phyloP scores from a whole-genome alignment of 805 yeast genomes.

The Peterozyma toletana region DNA sequence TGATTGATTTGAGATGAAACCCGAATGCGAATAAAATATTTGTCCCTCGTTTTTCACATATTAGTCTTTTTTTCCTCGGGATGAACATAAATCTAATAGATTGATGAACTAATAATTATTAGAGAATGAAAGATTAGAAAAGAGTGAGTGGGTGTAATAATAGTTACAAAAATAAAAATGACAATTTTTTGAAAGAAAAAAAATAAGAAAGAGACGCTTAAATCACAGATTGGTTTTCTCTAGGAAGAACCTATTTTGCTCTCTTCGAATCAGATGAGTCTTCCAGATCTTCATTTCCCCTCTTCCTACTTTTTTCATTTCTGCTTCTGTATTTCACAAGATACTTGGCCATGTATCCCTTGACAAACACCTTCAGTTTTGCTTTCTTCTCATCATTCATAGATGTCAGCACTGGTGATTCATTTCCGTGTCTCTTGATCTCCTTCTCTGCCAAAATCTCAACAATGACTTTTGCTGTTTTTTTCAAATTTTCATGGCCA shows the following conservation, averaged over 20 bases:
- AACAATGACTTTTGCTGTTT: slow-evolving; percentile 74
- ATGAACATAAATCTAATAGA: too few relatives aligned
- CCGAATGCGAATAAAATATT: too few relatives aligned
- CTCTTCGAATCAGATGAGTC: not conserved
- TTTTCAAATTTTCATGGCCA: slow-evolving; percentile 67
- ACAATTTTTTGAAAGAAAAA: too few relatives aligned
- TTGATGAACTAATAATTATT: too few relatives aligned
- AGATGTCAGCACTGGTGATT: slow-evolving; percentile 39
- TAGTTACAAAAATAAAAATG: too few relatives aligned
- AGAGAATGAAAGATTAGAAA: too few relatives aligned
- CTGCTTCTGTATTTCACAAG: slow-evolving; percentile 38
- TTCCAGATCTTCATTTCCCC: not conserved
- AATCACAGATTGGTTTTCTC: too few relatives aligned
- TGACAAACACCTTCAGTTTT: slow-evolving; percentile 62
- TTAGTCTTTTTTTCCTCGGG: too few relatives aligned
- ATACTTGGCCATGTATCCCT: slow-evolving; percentile 61
- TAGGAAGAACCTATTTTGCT: not conserved
- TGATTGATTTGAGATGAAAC: too few relatives aligned
- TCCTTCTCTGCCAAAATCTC: slow-evolving; percentile 65
- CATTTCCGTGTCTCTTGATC: slow-evolving; percentile 29
- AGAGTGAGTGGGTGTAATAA: too few relatives aligned
- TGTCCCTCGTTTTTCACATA: too few relatives aligned
- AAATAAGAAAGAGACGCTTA: too few relatives aligned
- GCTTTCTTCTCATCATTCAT: slow-evolving; percentile 56
- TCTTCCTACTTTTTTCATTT: not conserved